Conservation (phyloP, 176 grass and related monocot species). For the Pharus latifolius region DNA sequence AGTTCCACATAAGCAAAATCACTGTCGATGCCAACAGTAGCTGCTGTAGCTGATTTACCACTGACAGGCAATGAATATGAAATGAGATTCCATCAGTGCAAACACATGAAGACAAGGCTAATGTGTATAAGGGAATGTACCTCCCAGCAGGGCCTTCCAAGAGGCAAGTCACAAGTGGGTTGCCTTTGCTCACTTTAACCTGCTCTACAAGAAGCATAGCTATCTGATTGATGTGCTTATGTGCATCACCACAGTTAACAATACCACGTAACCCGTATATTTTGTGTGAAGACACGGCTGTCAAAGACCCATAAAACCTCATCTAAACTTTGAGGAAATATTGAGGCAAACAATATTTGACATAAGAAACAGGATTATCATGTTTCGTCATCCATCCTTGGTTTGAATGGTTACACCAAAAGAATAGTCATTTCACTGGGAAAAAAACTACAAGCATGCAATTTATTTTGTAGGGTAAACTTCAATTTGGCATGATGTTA, state of each 20-base stretch:
- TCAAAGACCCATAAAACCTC: background rate
- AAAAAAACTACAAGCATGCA: background rate
- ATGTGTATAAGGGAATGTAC: constrained; percentile 13
- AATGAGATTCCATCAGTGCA: constrained; percentile 1
- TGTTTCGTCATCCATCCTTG: background rate
- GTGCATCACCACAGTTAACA: constrained; percentile 75
- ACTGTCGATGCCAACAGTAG: constrained; percentile 45
- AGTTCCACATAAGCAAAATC: constrained; percentile 49
- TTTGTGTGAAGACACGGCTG: background rate
- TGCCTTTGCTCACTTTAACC: constrained; percentile 87
- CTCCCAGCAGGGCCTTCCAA: constrained; percentile 87
- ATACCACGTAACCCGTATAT: constrained; percentile 68
- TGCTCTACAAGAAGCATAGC: constrained; percentile 91
- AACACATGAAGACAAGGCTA: background rate
- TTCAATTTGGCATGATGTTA: too few species aligned
- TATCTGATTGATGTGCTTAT: constrained; percentile 65
- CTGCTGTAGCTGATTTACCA: constrained; percentile 69
- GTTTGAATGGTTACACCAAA: too few species aligned
- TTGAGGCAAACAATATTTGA: background rate
- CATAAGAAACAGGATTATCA: background rate
- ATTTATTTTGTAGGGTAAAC: too few species aligned
- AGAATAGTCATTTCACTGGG: background rate
- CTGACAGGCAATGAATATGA: constrained; percentile 1
- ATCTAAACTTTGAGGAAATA: background rate
- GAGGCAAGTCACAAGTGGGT: constrained; percentile 93